Percentiles rank a stretch among this genome's conserved stretches.
These are phyloP conservation scores for Atalantia buxifolia DNA, from an alignment of 345 rosid species.

Conservation along the genomic window DNA sequence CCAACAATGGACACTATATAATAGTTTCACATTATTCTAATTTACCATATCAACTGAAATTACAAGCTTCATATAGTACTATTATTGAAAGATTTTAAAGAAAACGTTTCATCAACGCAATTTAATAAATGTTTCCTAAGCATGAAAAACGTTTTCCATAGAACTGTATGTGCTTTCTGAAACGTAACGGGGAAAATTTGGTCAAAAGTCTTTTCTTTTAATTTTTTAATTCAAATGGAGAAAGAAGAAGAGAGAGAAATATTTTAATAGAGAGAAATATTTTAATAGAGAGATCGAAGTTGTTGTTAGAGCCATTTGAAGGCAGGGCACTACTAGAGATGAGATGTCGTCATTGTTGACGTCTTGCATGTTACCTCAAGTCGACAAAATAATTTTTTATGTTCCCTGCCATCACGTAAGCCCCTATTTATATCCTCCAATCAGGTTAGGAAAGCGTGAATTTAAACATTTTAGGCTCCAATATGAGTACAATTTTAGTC, in stretches of 20 bases:
- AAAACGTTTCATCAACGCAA: not conserved
- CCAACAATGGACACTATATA: too few species aligned
- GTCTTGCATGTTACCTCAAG: not conserved
- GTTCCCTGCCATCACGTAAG: not conserved
- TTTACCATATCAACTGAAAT: too few species aligned
- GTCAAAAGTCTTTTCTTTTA: too few species aligned
- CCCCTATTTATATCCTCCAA: not conserved
- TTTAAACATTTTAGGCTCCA: not conserved
- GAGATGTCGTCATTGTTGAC: slow-evolving; percentile 36
- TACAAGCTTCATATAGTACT: too few species aligned
- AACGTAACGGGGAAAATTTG: too few species aligned
- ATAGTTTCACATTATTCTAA: too few species aligned
- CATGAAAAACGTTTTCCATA: not conserved
- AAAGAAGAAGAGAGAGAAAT: not conserved
- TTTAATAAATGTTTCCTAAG: not conserved
- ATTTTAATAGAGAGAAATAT: too few species aligned
- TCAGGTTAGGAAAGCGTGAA: too few species aligned
- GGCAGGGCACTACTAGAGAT: slow-evolving; percentile 8
- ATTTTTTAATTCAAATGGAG: not conserved
- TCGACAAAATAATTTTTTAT: not conserved
- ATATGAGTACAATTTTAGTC: not conserved
- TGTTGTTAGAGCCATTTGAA: slow-evolving; percentile 1
- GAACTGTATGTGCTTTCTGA: too few species aligned
- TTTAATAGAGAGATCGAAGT: not conserved
- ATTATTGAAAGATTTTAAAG: too few species aligned